phyloP scores from a whole-genome alignment of 2,329 filamentous ascomycete species.

The Oidium heveae region DNA sequence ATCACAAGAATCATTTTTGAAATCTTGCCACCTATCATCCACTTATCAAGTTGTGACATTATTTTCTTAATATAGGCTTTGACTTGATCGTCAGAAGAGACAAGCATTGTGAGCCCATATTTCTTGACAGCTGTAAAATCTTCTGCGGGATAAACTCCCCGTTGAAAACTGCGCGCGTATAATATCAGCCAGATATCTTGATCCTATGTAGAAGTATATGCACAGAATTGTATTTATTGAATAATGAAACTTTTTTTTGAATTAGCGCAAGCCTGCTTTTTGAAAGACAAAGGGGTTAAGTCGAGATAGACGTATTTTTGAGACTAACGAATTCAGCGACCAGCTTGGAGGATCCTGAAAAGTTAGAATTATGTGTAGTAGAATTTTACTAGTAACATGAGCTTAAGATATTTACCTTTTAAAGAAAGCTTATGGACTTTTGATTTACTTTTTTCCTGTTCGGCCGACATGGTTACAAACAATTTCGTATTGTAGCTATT shows the following conservation, averaged over 20 bases:
- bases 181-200: background rate
- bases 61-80: conserved; percentile 99
- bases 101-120: conserved; percentile 69
- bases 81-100: conserved; percentile 91
- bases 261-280: background rate
- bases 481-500: too few species aligned
- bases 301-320: background rate
- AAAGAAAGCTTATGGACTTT: conserved; percentile 89
- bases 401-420: conserved; percentile 34
- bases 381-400: too few species aligned
- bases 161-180: conserved; percentile 42
- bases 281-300: background rate
- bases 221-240: conserved; percentile 93
- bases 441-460: conserved; percentile 37
- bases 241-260: conserved; percentile 55
- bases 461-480: conserved; percentile 8
- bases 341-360: conserved; percentile 46
- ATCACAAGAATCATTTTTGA: conserved; percentile 93
- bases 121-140: conserved; percentile 97
- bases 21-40: conserved; percentile 95
- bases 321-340: conserved; percentile 77
- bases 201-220: conserved; percentile 10
- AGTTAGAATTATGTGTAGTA: conserved; percentile 4
- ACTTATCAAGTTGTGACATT: conserved; percentile 90
- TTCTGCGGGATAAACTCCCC: conserved; percentile 68